phyloP scores from a whole-genome alignment of 176 grass and related monocot species.

The Paspalum notatum region DNA sequence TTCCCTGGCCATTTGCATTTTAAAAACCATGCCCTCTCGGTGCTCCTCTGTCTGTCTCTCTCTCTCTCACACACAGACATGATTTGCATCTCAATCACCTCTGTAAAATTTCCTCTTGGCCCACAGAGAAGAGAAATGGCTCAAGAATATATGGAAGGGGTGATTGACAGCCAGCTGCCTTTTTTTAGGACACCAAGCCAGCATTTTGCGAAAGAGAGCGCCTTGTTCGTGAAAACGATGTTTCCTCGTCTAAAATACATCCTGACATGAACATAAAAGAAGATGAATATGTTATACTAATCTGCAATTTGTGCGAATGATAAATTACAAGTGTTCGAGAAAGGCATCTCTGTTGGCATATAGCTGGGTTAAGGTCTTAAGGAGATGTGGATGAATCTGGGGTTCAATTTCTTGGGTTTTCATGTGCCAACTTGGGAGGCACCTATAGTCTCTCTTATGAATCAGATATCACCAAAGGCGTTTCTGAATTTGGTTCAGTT shows the following conservation, averaged over 20 bases:
- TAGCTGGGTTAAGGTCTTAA: neutral
- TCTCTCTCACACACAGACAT: neutral
- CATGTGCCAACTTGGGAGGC: conserved; percentile 23
- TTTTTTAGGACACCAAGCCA: neutral
- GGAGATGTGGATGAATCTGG: conserved; percentile 31
- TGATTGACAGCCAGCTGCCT: neutral
- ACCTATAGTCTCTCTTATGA: conserved; percentile 14
- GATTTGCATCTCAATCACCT: conserved; percentile 22
- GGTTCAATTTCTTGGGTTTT: conserved; percentile 9
- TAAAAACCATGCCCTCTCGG: conserved; percentile 29
- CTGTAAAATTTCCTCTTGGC: neutral
- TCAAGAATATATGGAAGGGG: conserved; percentile 23
- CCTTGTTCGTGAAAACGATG: conserved; percentile 35
- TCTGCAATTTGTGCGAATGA: neutral
- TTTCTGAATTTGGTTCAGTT: neutral
- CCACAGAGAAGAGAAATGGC: neutral
- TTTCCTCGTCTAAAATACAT: conserved; percentile 52
- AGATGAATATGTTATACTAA: conserved; percentile 9
- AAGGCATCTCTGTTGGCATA: conserved; percentile 4
- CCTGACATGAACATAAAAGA: conserved; percentile 38
- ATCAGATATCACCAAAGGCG: neutral
- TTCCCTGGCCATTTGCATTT: conserved; percentile 33
- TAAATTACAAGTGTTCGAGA: conserved; percentile 22
- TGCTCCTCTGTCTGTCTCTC: too few relatives aligned
- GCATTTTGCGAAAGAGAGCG: conserved; percentile 8